Evolutionary conservation across 192 early-diverging fungal species (phyloP).

Genomic region (Pilaira anomala): DNA sequence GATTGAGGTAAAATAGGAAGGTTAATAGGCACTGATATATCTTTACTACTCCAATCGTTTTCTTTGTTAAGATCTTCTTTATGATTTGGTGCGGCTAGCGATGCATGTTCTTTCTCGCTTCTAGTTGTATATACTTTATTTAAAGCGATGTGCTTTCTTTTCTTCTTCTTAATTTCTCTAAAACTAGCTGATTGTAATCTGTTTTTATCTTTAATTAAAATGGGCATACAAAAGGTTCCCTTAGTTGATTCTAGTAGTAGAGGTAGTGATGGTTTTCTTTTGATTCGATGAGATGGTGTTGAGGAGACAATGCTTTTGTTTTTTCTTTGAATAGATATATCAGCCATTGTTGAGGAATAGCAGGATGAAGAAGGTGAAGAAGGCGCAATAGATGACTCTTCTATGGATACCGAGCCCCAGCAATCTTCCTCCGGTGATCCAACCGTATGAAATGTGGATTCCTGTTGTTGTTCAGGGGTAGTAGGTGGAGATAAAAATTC

Average conservation of each 20-base stretch:
- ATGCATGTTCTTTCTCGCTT: too few relatives aligned
- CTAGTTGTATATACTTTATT: too few relatives aligned
- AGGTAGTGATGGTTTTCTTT: not conserved
- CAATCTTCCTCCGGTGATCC: not conserved
- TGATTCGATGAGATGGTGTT: not conserved
- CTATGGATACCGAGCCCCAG: not conserved
- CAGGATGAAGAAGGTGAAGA: not conserved
- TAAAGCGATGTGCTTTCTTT: not conserved
- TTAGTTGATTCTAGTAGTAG: not conserved
- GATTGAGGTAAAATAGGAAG: too few relatives aligned
- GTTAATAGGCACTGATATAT: too few relatives aligned
- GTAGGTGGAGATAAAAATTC: constrained; percentile 12
- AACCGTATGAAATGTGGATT: not conserved
- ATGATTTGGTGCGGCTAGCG: too few relatives aligned
- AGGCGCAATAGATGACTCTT: not conserved
- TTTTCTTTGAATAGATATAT: not conserved
- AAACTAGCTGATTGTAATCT: not conserved
- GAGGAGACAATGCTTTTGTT: not conserved
- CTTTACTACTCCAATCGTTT: too few relatives aligned
- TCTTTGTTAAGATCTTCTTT: too few relatives aligned
- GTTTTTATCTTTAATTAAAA: not conserved
- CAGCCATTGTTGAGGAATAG: not conserved
- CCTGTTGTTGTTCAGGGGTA: not conserved
- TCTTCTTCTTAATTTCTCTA: not conserved
- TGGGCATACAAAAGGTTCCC: not conserved